Evolutionary conservation across 345 rosid genomes (phyloP).

Genomic region (Pelargonium nanum): DNA sequence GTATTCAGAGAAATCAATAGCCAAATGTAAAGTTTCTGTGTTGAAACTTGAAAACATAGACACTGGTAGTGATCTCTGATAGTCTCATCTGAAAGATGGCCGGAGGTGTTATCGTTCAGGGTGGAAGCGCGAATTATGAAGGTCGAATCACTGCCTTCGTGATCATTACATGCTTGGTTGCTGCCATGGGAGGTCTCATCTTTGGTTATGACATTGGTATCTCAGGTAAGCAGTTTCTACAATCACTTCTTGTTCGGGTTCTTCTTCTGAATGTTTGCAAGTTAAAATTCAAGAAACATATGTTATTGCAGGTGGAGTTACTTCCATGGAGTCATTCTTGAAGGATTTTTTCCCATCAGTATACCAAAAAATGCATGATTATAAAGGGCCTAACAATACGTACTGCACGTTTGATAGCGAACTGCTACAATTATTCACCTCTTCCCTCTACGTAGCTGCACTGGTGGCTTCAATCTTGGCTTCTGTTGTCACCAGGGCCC

Average conservation of each 20-base stretch:
- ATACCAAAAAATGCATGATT: slow-evolving; percentile 18
- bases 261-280: neutral
- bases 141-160: slow-evolving; percentile 53
- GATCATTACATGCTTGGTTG: slow-evolving; percentile 53
- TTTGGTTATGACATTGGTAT: slow-evolving; percentile 81
- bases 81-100: slow-evolving; percentile 11
- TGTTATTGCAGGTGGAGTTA: slow-evolving; percentile 52
- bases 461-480: slow-evolving; percentile 57
- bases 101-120: slow-evolving; percentile 34
- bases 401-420: slow-evolving; percentile 73
- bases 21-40: neutral
- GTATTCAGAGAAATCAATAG: neutral
- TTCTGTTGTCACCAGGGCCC: slow-evolving; percentile 37
- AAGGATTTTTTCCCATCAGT: slow-evolving; percentile 53
- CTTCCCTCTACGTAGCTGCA: slow-evolving; percentile 72
- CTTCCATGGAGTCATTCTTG: slow-evolving; percentile 63
- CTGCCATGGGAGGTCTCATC: slow-evolving; percentile 79
- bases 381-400: slow-evolving; percentile 24
- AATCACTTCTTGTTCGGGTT: neutral
- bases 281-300: neutral
- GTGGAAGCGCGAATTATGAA: slow-evolving; percentile 27
- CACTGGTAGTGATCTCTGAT: neutral
- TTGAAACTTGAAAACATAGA: too few relatives aligned
- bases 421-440: slow-evolving; percentile 58
- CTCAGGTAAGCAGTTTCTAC: slow-evolving; percentile 30